Base-by-base conservation (phyloP, 1,284 basidiomycete genomes). In the Leucoagaricus sp. region DNA sequence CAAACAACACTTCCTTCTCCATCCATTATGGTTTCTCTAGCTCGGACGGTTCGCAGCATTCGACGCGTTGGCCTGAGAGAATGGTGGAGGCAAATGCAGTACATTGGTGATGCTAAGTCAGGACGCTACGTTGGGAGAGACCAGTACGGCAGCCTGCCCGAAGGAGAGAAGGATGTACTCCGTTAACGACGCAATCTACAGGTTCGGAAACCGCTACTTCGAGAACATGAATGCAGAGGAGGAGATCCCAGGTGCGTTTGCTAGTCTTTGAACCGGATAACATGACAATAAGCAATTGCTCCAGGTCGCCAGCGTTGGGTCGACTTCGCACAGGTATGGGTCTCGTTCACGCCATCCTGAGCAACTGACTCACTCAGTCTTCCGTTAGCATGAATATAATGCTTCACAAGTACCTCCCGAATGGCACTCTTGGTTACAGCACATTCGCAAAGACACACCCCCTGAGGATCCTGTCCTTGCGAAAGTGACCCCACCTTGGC, bases 361-460 rank as follows among this genome's bases (percentile, higher is more conserved):
- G 13, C 34, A 38, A 34, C 26, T 23, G 47, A 34, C 17, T 7
- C 38, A 44, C 38, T 34, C 12, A 44, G 47, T 42, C 44, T 51
- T 28, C 36, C 44, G 53, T 13, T 65, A 93, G 85, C 90, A 96
- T 69, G 85, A 95, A 64, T 89, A 82, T 73, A 91, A 96, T 68
- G 92, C 91, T 9, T 84, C 92, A 0, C 95, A 98, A 78, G 86
- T 96, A 34, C 91, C 94, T 29, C 83, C 94, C 1, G 94, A 95
- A 73, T 97, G 96, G 96, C 94, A 96, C 73, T 85, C 94, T 7
- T 98, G 95, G 95, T 73, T 97, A 28, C 79, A 81, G n/a, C 93
- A 96, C 69, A 96, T 96, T 67, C 91, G 95, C 48, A 82, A 86
- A 63, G 82, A 86, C 38, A 82, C 93, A 5, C 96, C 95, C 1